Percentiles rank a stretch among this genome's conserved stretches.
Conservation (phyloP, 352 stramenopile genomes). For the Aphanomyces cochlioides region DNA sequence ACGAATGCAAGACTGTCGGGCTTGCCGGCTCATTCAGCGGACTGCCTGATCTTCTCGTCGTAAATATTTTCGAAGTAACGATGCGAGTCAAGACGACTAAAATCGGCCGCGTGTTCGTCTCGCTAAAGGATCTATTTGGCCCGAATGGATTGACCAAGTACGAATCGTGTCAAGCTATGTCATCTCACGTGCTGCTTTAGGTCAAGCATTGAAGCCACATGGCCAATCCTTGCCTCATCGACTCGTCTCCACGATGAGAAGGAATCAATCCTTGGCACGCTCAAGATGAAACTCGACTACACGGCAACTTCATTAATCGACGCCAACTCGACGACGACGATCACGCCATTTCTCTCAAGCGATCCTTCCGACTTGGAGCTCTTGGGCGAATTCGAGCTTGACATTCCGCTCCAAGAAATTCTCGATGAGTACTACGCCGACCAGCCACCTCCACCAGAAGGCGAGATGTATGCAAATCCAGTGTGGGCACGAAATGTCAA, state of each 20-base stretch:
- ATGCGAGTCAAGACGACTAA: constrained; percentile 81
- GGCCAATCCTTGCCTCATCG: constrained; percentile 60
- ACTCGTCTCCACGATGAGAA: constrained; percentile 37
- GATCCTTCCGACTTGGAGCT: constrained; percentile 60
- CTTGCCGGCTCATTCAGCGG: constrained; percentile 64
- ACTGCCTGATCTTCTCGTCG: constrained; percentile 71
- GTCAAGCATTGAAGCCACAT: constrained; percentile 47
- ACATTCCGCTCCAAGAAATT: constrained; percentile 51
- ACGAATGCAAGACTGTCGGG: constrained; percentile 56
- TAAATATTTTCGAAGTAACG: constrained; percentile 81
- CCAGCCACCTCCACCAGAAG: constrained; percentile 34
- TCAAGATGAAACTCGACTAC: constrained; percentile 68
- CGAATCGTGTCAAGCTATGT: background rate
- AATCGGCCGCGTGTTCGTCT: constrained; percentile 71
- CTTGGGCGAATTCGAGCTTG: constrained; percentile 64
- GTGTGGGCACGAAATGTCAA: constrained; percentile 60
- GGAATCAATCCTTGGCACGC: constrained; percentile 53
- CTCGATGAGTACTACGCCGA: constrained; percentile 70
- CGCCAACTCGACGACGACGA: constrained; percentile 33
- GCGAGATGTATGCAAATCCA: constrained; percentile 21
- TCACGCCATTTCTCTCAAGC: constrained; percentile 66
- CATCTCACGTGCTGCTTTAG: background rate
- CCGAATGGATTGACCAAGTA: constrained; percentile 65
- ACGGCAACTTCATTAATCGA: constrained; percentile 45
- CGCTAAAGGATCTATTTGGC: constrained; percentile 67